A percentile compares a stretch with the other conserved stretches of the same genome.
These are phyloP conservation scores for Huntiella decipiens DNA, from an alignment of 2,329 filamentous ascomycete genomes.

Conservation along the genomic window DNA sequence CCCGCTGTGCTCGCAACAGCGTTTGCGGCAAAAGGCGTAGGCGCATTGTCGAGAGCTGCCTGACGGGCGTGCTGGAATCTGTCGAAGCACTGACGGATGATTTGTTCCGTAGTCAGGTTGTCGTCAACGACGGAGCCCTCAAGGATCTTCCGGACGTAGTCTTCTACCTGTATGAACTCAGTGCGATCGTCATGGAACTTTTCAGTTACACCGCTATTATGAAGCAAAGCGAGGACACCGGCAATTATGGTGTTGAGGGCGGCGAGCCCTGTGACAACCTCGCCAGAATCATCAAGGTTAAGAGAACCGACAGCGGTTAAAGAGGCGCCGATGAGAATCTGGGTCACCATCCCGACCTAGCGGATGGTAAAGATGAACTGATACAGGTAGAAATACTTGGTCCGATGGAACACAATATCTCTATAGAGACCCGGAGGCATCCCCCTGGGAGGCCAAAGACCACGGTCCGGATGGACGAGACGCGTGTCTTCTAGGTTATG, in stretches of 20 bases:
- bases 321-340: conserved; percentile 29
- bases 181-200: conserved; percentile 29
- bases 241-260: conserved; percentile 31
- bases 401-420: conserved; percentile 26
- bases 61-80: conserved; percentile 26
- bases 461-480: conserved; percentile 23
- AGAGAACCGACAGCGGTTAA: conserved; percentile 31
- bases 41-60: conserved; percentile 28
- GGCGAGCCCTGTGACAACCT: conserved; percentile 29
- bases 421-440: conserved; percentile 30
- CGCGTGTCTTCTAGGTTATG: conserved; percentile 19
- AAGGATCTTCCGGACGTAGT: conserved; percentile 30
- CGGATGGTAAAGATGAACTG: conserved; percentile 24
- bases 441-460: conserved; percentile 27
- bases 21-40: conserved; percentile 13
- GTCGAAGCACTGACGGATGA: conserved; percentile 28
- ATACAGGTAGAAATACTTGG: conserved; percentile 26
- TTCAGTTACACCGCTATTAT: conserved; percentile 35
- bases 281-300: conserved; percentile 18
- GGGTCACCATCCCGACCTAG: conserved; percentile 28
- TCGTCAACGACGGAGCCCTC: conserved; percentile 27
- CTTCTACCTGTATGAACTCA: conserved; percentile 30
- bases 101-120: conserved; percentile 25
- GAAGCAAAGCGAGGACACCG: conserved; percentile 30
- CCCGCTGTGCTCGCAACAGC: neutral